Percentiles rank a stretch among this genome's conserved stretches.
Evolutionary conservation across 176 grass and related monocot genomes (phyloP).

Genomic region (Oryza glaberrima): DNA sequence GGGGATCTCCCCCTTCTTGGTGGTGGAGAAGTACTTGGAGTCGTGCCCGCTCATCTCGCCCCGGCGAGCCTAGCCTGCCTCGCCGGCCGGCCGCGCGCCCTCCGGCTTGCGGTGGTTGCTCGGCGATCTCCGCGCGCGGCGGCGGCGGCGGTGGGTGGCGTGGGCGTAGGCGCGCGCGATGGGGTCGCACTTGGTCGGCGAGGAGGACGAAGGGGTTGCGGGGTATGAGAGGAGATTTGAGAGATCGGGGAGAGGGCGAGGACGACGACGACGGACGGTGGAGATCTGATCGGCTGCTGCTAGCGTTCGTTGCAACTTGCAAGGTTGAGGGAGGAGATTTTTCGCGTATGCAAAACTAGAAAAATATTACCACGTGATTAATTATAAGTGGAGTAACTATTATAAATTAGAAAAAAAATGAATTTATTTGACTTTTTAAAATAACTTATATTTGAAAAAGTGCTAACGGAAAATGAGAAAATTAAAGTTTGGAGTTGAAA

Average conservation of each 20-base stretch:
- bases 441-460: no score
- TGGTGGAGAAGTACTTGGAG: constrained; percentile 99
- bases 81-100: background rate
- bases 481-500: no score
- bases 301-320: no score
- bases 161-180: background rate
- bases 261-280: background rate
- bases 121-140: constrained; percentile 39
- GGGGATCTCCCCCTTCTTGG: constrained; percentile 99
- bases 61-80: constrained; percentile 32
- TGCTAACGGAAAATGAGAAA: no score
- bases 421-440: no score
- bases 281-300: background rate
- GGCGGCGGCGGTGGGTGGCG: constrained; percentile 32
- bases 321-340: no score
- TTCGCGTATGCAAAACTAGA: no score
- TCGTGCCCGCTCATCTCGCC: constrained; percentile 96
- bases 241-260: background rate
- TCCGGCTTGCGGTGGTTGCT: background rate
- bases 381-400: no score
- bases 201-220: background rate
- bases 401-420: no score
- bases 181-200: constrained; percentile 5
- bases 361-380: no score
- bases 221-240: constrained; percentile 30